Base-by-base conservation (phyloP, 129 eudicot genomes). In the Dittrichia graveolens region DNA sequence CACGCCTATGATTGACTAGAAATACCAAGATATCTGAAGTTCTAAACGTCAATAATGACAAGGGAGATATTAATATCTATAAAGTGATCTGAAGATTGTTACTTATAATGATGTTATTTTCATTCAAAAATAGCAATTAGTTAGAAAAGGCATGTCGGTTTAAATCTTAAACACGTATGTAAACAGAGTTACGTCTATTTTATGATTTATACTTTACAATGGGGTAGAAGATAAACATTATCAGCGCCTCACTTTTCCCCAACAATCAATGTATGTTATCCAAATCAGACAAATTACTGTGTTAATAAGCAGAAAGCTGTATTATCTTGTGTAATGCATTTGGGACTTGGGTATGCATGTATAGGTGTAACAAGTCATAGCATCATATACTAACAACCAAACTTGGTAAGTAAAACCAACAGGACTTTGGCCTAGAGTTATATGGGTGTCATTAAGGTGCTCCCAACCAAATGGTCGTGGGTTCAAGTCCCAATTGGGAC, bases 11-110 rank as follows among this genome's bases (percentile, higher is more conserved):
- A 46, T 67, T 47, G 19, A 34, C 13, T 31, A 24, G 54, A 47
- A 47, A 45, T 67, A 34, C 42, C 71, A 44, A 65, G 71, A 47
- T 47, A 61, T n/a, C 67, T 2, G 39, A 47, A n/a, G n/a, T n/a
- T n/a, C n/a, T n/a, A n/a, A n/a, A 24, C 50, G 31, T 31, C 34
- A n/a, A 35, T n/a, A 42, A 66, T 11, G 54, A 45, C 46, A 6
- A 66, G 12, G 12, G 12, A 45, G 42, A 66, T 24, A 46, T 61
- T 40, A 46, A 11, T 12, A 66, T 46, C 9, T 42, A 66, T 19
- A 45, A 24, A 46, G 43, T 43, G 16, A 42, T 19, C 9, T 18
- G 12, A 35, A 56, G 62, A 62, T 42, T 14, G 52, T 42, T n/a
- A 63, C 50, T 16, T 63, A 42, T 40, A 18, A 35, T 6, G 14